These are phyloP conservation scores for Evansstolkia leycettana DNA, from an alignment of 495 filamentous ascomycete species.

Conservation along the genomic window DNA sequence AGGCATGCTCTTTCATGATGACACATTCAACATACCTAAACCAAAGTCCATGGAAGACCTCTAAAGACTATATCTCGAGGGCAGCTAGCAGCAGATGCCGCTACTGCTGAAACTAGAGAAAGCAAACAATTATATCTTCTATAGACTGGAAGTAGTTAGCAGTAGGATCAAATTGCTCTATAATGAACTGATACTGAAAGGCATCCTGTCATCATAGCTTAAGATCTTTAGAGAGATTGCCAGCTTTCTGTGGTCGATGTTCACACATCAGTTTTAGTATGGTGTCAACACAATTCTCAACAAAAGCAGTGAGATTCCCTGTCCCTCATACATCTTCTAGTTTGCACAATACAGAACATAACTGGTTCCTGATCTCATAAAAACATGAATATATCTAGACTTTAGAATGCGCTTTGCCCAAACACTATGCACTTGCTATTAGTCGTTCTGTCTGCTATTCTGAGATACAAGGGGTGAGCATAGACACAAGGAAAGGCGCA, in stretches of 20 bases:
- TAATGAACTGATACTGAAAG: not conserved
- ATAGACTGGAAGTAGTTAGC: not conserved
- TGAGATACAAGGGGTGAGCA: no score
- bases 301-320: slow-evolving; percentile 2
- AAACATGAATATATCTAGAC: no score
- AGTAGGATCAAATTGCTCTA: not conserved
- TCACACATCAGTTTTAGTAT: slow-evolving; percentile 2
- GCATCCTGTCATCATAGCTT: not conserved
- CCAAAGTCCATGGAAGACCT: not conserved
- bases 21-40: not conserved
- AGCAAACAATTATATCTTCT: slow-evolving; percentile 2
- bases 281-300: slow-evolving; percentile 1
- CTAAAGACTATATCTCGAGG: not conserved
- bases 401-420: no score
- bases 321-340: no score
- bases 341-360: no score
- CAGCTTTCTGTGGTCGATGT: not conserved
- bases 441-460: no score
- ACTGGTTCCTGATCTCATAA: no score
- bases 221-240: slow-evolving; percentile 1
- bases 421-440: no score
- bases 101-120: slow-evolving; percentile 1
- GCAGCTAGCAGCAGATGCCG: not conserved
- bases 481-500: no score
- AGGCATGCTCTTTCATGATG: slow-evolving; percentile 1